These are phyloP conservation scores for Phytophthora pistaciae DNA, from an alignment of 352 stramenopile genomes.

Conservation along the genomic window DNA sequence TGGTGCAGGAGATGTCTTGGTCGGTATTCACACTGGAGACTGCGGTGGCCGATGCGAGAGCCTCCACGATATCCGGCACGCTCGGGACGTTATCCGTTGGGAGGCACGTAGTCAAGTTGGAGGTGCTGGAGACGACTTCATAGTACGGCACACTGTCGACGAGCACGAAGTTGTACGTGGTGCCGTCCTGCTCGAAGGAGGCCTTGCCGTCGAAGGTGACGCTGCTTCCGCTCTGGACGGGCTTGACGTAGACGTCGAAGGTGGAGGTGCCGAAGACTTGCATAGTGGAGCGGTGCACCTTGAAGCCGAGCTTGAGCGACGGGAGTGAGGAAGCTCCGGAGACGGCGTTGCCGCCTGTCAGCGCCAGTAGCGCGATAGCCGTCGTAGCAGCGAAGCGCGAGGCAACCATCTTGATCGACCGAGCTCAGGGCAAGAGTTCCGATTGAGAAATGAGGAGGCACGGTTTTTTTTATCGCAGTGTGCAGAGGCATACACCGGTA, in stretches of 20 bases:
- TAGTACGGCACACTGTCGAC: conserved; percentile 47
- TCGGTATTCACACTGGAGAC: conserved; percentile 45
- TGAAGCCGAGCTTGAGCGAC: conserved; percentile 46
- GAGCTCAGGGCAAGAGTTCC: conserved; percentile 5
- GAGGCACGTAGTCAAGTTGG: conserved; percentile 25
- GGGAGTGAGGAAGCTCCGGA: conserved; percentile 21
- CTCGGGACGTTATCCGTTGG: conserved; percentile 30
- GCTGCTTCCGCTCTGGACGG: conserved; percentile 24
- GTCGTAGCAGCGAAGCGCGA: conserved; percentile 4
- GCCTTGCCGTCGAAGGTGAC: conserved; percentile 50
- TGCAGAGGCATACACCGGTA: background rate
- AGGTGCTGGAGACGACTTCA: conserved; percentile 9
- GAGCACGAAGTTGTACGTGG: conserved; percentile 50
- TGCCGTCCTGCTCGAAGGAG: conserved; percentile 38
- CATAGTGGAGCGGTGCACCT: conserved; percentile 59
- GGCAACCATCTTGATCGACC: conserved; percentile 19
- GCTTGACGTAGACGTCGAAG: conserved; percentile 55
- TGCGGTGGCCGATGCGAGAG: conserved; percentile 35
- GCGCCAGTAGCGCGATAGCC: background rate
- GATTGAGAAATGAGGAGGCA: conserved; percentile 23
- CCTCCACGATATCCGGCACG: conserved; percentile 37
- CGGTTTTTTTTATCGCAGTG: background rate
- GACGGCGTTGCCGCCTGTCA: background rate
- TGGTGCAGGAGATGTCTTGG: conserved; percentile 46
- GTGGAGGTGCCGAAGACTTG: conserved; percentile 38